Evolutionary conservation across 306 rosid genomes (phyloP), one percentile per base, ranked within the genome.

Genomic region (Potentilla sterilis): DNA sequence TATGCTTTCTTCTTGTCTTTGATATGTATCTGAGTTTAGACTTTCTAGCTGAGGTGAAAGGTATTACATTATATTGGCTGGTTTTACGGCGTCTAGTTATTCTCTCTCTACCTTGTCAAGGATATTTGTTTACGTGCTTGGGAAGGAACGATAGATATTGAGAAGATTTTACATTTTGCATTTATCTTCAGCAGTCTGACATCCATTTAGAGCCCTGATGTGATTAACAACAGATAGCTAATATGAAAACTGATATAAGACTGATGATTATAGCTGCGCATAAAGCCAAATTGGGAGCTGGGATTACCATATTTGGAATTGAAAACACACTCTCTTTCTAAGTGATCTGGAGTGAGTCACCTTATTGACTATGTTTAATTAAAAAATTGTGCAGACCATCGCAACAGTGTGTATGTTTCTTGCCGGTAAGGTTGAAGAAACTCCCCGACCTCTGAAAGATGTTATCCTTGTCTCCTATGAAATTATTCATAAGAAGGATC

Each of bases 381-480:
- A 9, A 67, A 75, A 61, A 79, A 84, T 80, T 84, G 62, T 80
- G 86, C 91, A 96, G 99, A 96, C 91, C 73, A 88, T 96, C 70
- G 98, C 99, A 78, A 96, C 99, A 35, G 93, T 88, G 64, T 96
- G 99, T 82, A 96, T 96, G 99, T 96, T 96, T 87, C 97, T 96
- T 37, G 98, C 99, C 47, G 99, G 99, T 81, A 96, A 92, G 86
- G 99, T 96, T 81, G 99, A 96, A 86, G 99, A 96, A 87, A 90
- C 96, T 73, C 99, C 99, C 32, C 96, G 99, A 64, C 99, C 98
- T 8, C 82, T 96, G 73, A 92, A 92, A 81, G 98, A 92, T 84
- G 99, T 96, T 43, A 96, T 96, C 59, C 87, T 96, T 81, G 93
- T 92, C 75, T 96, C 99, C 6, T 96, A 96, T 44, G 99, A 96